These are phyloP conservation scores for Brasenia schreberi DNA, from an alignment of 164 flowering plant species.

Conservation along the genomic window DNA sequence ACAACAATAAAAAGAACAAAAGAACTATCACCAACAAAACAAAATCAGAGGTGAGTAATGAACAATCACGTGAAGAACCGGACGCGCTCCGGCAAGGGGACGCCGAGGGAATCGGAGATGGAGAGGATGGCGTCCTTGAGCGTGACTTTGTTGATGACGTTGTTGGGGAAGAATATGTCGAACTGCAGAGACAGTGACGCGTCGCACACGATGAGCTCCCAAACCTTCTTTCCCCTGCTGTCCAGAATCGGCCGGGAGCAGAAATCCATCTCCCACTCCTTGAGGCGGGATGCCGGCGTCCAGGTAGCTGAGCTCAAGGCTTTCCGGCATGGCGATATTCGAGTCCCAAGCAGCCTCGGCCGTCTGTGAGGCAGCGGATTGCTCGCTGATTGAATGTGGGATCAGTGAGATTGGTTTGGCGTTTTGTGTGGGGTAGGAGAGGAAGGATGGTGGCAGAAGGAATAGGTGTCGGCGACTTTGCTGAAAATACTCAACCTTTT, in stretches of 20 bases:
- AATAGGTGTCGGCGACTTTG: too few relatives aligned
- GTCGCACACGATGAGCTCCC: conserved; percentile 98
- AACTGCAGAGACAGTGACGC: conserved; percentile 69
- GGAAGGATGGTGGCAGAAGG: too few relatives aligned
- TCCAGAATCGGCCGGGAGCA: conserved; percentile 95
- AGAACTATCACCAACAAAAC: background rate
- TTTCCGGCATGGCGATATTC: background rate
- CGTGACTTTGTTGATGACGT: conserved; percentile 89
- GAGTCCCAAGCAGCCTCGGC: background rate
- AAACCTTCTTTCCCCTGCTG: conserved; percentile 83
- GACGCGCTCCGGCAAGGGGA: conserved; percentile 72
- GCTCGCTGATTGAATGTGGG: background rate
- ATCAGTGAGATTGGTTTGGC: too few relatives aligned
- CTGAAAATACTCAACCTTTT: too few relatives aligned
- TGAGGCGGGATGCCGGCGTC: conserved; percentile 74
- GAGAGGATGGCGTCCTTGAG: conserved; percentile 66
- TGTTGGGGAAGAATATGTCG: conserved; percentile 88
- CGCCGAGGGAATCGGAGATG: conserved; percentile 47
- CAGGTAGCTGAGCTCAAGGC: conserved; percentile 47
- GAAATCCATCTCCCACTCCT: conserved; percentile 93
- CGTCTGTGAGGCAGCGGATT: background rate
- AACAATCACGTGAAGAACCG: conserved; percentile 66
- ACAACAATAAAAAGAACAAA: background rate
- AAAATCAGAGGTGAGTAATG: background rate
- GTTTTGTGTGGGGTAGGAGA: too few relatives aligned